A percentile compares a stretch with the other conserved stretches of the same genome.
phyloP scores from a whole-genome alignment of 306 rosid genomes.

The Quercus ilex region DNA sequence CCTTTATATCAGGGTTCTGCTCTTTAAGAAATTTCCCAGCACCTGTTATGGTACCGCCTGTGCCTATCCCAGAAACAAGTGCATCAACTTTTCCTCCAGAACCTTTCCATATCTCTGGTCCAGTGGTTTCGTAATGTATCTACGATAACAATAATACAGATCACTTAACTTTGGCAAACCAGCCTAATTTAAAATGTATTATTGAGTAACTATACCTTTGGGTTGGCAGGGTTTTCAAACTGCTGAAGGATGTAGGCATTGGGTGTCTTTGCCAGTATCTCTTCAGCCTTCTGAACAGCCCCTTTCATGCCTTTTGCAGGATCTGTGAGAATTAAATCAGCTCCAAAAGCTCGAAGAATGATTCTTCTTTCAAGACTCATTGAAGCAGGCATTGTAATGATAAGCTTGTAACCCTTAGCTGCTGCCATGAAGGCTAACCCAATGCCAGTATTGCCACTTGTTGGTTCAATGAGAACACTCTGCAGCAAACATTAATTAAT shows the following conservation, averaged over 20 bases:
- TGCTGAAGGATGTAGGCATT: conserved; percentile 72
- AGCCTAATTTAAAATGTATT: neutral
- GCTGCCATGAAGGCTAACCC: conserved; percentile 90
- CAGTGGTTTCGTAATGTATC: conserved; percentile 85
- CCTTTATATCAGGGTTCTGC: conserved; percentile 68
- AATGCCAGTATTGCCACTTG: conserved; percentile 77
- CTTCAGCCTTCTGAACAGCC: conserved; percentile 85
- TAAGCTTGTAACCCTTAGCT: conserved; percentile 64
- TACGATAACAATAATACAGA: conserved; percentile 19
- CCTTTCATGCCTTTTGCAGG: conserved; percentile 84
- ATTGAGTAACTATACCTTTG: conserved; percentile 46
- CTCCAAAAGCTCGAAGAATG: conserved; percentile 70
- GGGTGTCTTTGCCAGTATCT: conserved; percentile 71
- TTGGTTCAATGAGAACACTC: conserved; percentile 77
- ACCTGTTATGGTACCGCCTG: conserved; percentile 84
- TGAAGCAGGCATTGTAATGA: conserved; percentile 84
- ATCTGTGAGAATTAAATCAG: conserved; percentile 73
- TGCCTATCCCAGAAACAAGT: conserved; percentile 71
- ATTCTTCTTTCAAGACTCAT: conserved; percentile 83
- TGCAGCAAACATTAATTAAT: conserved; percentile 30
- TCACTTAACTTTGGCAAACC: conserved; percentile 12
- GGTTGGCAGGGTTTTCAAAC: conserved; percentile 87
- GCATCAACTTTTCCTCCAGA: conserved; percentile 61
- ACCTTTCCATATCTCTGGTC: conserved; percentile 89
- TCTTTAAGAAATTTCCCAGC: conserved; percentile 79